Base-by-base conservation (phyloP, 23 red algal genomes). In the Gracilaria caudata region DNA sequence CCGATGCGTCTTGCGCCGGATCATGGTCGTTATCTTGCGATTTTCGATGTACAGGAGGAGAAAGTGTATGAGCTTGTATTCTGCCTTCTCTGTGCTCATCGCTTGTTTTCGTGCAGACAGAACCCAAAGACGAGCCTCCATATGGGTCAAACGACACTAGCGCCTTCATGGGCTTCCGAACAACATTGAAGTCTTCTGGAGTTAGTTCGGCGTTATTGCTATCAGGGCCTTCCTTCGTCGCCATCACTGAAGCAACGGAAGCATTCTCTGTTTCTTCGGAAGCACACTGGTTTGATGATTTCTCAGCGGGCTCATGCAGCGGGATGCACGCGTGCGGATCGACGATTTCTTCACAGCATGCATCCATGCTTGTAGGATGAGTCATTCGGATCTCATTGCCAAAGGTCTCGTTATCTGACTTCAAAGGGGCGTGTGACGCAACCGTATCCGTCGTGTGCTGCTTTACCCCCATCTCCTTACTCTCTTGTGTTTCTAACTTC, bases 111-210 rank as follows among this genome's bases (percentile, higher is more conserved):
- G 70, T 75, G 24, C 70, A 75, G 20, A 47, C 70, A 0, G 70
- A 75, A 24, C 70, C 38, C 16, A 75, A 19, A 3, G 70, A 24
- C 2, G 70, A 75, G 16, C 43, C 33, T 43, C 24, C 24, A 25
- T 49, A 49, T 20, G 25, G 21, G 37, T 75, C 70, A 43, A 49
- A 75, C 21, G 70, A 75, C 10, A n/a, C 39, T 4, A 24, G 37
- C 25, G 37, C 25, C 7, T 75, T 49, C 10, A 75, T 36, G 13
- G 37, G 70, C 24, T 75, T 75, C 8, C 40, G 70, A 47, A 75
- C 40, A 26, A 75, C 70, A 13, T 75, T 24, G 35, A 75, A 75
- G 70, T 75, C 70, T 26, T 75, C 70, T 12, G 70, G 70, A 75
- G 70, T 47, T n/a, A 47, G 43, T 24, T 25, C 70, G 43, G 10